A percentile compares a stretch with the other conserved stretches of the same genome.
phyloP scores from a whole-genome alignment of 1,284 basidiomycete species.

The Malassezia brasiliensis region DNA sequence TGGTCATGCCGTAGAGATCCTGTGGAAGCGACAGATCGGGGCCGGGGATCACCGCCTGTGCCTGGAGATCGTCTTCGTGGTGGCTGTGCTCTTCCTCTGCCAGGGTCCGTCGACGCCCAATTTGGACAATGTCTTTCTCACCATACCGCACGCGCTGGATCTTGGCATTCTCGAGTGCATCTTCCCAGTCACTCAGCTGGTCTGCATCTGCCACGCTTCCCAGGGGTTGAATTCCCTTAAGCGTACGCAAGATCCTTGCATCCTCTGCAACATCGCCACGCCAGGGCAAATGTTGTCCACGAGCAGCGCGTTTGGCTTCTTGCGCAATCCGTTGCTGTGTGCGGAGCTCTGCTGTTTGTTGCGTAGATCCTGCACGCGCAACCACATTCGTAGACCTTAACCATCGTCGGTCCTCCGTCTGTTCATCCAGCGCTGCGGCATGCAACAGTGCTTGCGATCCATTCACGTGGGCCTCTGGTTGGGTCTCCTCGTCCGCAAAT shows the following conservation, averaged over 20 bases:
- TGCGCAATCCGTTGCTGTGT: constrained; percentile 9
- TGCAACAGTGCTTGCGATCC: not conserved
- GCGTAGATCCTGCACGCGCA: constrained; percentile 17
- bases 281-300: constrained; percentile 27
- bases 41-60: not conserved
- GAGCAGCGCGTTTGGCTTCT: constrained; percentile 21
- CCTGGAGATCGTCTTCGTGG: constrained; percentile 27
- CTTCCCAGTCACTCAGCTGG: constrained; percentile 39
- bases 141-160: constrained; percentile 32
- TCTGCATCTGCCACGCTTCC: constrained; percentile 32
- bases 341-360: constrained; percentile 12
- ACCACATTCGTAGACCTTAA: constrained; percentile 16
- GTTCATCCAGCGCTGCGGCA: not conserved
- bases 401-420: constrained; percentile 16
- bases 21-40: not conserved
- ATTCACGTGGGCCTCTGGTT: not conserved
- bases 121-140: constrained; percentile 38
- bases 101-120: constrained; percentile 31
- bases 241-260: constrained; percentile 26
- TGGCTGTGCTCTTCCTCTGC: constrained; percentile 33
- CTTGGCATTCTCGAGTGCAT: constrained; percentile 30
- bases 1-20: not conserved
- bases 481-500: not conserved
- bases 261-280: constrained; percentile 24
- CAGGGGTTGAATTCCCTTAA: constrained; percentile 35